These are phyloP conservation scores for Serendipita sp. DNA, from an alignment of 768 basidiomycete species.

Conservation along the genomic window DNA sequence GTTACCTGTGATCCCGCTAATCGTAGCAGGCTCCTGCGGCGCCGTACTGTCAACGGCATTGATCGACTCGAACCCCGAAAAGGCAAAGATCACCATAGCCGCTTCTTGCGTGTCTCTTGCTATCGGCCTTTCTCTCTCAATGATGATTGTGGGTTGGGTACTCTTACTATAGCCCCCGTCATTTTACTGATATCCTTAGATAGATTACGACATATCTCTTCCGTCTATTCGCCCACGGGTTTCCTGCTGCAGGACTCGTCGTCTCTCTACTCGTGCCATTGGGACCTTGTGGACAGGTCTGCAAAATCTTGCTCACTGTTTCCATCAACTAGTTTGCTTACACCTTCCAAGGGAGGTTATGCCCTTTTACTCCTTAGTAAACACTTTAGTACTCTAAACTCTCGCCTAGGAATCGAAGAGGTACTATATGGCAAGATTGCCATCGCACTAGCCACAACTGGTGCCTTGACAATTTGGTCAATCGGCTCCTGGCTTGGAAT, in stretches of 20 bases:
- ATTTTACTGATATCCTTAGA: neutral
- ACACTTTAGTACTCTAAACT: no score
- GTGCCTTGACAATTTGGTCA: no score
- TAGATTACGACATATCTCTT: slow-evolving; percentile 1
- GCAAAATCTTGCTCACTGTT: no score
- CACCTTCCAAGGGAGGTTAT: no score
- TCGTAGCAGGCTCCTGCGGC: slow-evolving; percentile 56
- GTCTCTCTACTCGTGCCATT: slow-evolving; percentile 48
- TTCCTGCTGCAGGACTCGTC: neutral
- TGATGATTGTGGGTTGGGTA: slow-evolving; percentile 41
- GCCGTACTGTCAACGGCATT: slow-evolving; percentile 40
- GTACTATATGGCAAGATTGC: no score
- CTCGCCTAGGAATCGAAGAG: no score
- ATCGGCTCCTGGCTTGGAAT: no score
- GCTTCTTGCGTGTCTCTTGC: slow-evolving; percentile 29
- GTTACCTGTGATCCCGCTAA: slow-evolving; percentile 54
- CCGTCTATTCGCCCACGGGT: neutral
- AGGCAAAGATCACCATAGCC: slow-evolving; percentile 40
- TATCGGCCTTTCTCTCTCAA: slow-evolving; percentile 42
- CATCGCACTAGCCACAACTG: no score
- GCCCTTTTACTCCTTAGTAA: no score
- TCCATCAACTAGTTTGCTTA: no score
- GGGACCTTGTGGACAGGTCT: slow-evolving; percentile 48
- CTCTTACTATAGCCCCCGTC: neutral
- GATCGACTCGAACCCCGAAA: slow-evolving; percentile 25